Conservation (phyloP, 202 grass and related monocot genomes). For the Tripidium arundinaceum region DNA sequence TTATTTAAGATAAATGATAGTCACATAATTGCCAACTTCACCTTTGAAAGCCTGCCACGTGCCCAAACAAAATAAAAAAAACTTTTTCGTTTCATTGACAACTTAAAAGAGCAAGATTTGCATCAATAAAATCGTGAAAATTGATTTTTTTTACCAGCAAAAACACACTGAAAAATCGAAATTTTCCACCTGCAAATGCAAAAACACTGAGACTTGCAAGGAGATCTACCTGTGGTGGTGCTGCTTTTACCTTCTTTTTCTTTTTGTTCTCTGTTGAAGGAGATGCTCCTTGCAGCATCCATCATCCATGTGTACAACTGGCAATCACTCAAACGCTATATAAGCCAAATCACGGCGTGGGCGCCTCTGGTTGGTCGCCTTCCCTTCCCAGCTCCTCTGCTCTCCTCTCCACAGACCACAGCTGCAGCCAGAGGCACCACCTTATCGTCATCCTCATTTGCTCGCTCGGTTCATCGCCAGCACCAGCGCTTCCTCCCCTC, state of each 20-base stretch:
- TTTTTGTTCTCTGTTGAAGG: not conserved
- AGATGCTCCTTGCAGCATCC: not conserved
- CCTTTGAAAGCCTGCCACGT: no score
- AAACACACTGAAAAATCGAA: not conserved
- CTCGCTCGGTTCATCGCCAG: not conserved
- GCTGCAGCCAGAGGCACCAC: constrained; percentile 6
- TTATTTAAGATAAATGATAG: not conserved
- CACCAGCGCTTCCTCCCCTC: not conserved
- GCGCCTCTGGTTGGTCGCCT: constrained; percentile 32
- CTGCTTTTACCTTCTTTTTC: not conserved
- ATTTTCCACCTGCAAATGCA: not conserved
- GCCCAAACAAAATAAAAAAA: not conserved
- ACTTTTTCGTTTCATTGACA: not conserved
- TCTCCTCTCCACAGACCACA: constrained; percentile 11
- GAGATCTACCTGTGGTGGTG: not conserved
- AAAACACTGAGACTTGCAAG: not conserved
- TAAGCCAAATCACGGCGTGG: constrained; percentile 10
- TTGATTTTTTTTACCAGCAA: not conserved
- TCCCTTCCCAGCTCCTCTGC: not conserved
- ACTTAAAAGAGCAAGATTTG: not conserved
- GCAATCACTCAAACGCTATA: constrained; percentile 22
- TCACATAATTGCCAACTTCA: no score
- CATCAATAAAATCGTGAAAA: not conserved
- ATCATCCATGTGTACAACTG: constrained; percentile 21
- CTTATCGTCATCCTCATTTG: constrained; percentile 42